phyloP scores from a whole-genome alignment of 495 filamentous ascomycete genomes.

The Podospora anserina region DNA sequence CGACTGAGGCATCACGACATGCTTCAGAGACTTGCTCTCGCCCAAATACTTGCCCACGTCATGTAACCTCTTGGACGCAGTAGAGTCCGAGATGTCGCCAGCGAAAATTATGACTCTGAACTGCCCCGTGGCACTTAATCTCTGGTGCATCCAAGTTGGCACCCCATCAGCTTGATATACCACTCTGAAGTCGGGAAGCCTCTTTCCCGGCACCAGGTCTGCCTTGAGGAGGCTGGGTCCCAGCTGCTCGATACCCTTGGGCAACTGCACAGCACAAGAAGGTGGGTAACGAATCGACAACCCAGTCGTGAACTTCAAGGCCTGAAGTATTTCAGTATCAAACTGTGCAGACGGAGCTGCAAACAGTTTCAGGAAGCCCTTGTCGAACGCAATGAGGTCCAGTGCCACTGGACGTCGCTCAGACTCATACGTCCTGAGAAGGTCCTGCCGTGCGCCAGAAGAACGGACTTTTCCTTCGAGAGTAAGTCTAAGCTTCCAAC shows the following conservation, averaged over 20 bases:
- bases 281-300: constrained; percentile 20
- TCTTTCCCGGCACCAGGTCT: constrained; percentile 20
- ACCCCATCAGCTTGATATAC: constrained; percentile 21
- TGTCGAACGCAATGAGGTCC: constrained; percentile 71
- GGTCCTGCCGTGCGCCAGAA: constrained; percentile 37
- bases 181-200: constrained; percentile 20
- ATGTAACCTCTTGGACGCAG: background rate
- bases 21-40: constrained; percentile 2
- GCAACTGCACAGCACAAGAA: constrained; percentile 16
- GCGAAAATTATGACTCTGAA: constrained; percentile 23
- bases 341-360: constrained; percentile 43
- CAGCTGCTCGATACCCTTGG: constrained; percentile 12
- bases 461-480: constrained; percentile 42
- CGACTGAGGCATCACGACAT: background rate
- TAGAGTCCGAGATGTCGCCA: constrained; percentile 10
- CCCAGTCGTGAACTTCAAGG: constrained; percentile 41
- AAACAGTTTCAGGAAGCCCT: constrained; percentile 51
- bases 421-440: constrained; percentile 66
- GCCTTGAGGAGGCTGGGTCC: constrained; percentile 42
- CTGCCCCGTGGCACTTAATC: constrained; percentile 16
- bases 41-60: constrained; percentile 10
- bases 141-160: constrained; percentile 6
- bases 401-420: constrained; percentile 68
- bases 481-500: constrained; percentile 69
- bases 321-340: constrained; percentile 25